Percentiles rank a stretch among this genome's conserved stretches.
Evolutionary conservation across 1,284 basidiomycete genomes (phyloP).

Genomic region (Bondarzewia mesenterica): DNA sequence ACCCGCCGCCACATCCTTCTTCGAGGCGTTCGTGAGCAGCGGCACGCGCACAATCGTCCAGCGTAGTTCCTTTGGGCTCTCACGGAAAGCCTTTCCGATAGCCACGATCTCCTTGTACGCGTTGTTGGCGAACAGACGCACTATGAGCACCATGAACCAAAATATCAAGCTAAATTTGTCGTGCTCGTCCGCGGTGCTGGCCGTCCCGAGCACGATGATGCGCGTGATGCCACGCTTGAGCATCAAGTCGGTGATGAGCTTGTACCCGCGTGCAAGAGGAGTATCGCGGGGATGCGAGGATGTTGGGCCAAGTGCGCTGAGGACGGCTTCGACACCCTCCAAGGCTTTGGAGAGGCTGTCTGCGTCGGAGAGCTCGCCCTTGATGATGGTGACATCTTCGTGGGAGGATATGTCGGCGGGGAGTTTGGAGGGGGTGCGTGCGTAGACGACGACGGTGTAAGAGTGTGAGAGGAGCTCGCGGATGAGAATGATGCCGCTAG

Average conservation of each 20-base stretch:
- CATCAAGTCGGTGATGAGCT: constrained; percentile 47
- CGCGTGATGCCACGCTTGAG: constrained; percentile 39
- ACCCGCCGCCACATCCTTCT: constrained; percentile 41
- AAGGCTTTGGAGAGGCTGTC: constrained; percentile 42
- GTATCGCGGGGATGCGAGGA: constrained; percentile 35
- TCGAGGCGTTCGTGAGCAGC: constrained; percentile 39
- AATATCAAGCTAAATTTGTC: constrained; percentile 49
- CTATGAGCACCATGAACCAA: constrained; percentile 31
- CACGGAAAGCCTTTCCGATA: constrained; percentile 46
- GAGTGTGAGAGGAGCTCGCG: constrained; percentile 38
- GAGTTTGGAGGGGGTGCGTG: constrained; percentile 53
- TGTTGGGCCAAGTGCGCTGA: constrained; percentile 58
- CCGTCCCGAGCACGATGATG: constrained; percentile 56
- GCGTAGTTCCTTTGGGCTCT: constrained; percentile 39
- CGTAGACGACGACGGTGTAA: constrained; percentile 48
- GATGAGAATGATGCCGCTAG: constrained; percentile 44
- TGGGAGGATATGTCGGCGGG: constrained; percentile 38
- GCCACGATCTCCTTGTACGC: constrained; percentile 43
- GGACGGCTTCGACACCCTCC: constrained; percentile 47
- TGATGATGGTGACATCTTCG: constrained; percentile 38
- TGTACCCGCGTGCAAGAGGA: constrained; percentile 55
- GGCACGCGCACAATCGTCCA: constrained; percentile 67
- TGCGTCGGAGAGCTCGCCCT: constrained; percentile 47
- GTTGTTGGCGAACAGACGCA: constrained; percentile 29
- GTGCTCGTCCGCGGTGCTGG: constrained; percentile 50